Evolutionary conservation across 1,284 basidiomycete species (phyloP), one percentile per base, ranked within the genome.

Genomic region (Athelia sp.): DNA sequence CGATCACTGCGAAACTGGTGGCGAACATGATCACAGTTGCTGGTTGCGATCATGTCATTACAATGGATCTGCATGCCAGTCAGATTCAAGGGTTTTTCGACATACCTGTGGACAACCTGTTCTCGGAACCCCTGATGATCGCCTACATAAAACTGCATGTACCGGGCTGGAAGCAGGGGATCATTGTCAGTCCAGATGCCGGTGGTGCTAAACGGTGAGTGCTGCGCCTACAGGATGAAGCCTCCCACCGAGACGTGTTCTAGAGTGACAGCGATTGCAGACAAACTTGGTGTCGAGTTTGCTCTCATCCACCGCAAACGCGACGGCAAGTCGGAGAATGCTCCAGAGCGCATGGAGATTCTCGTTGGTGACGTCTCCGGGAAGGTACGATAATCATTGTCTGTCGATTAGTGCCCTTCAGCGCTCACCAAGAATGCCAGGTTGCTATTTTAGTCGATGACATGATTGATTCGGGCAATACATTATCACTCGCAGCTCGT

Each of bases 31-130:
- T 99, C 52, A 90, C 87, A 36, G 91, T 97, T 22, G 96, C 97
- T 14, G 96, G 96, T 24, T 95, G 93, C 58, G 95, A 99, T 74
- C 96, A 99, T 66, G 91, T 99, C 62, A 99, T 99, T 63, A 99
- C 96, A 18, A 95, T 99, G 86, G 96, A 99, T 67, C 76, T 99
- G 36, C 96, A 99, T 66, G 97, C 96, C 11, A 93, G 90, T 58
- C 96, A 99, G 74, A 98, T 99, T 56, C 96, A 99, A 68, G 96
- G 96, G 11, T 99, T 99, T 76, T 99, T 99, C 65, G 94, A 99
- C 69, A 95, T 99, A 58, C 97, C 96, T 15, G 95, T 98, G 50
- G 96, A 99, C 75, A 99, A 99, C 69, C 74, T 97, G 49, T 97
- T 86, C 68, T 90, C 89, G 31, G 92, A 95, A 64, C 88, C 92